These are phyloP conservation scores for Aspergillus hancockii DNA, from an alignment of 495 filamentous ascomycete genomes.

Conservation along the genomic window DNA sequence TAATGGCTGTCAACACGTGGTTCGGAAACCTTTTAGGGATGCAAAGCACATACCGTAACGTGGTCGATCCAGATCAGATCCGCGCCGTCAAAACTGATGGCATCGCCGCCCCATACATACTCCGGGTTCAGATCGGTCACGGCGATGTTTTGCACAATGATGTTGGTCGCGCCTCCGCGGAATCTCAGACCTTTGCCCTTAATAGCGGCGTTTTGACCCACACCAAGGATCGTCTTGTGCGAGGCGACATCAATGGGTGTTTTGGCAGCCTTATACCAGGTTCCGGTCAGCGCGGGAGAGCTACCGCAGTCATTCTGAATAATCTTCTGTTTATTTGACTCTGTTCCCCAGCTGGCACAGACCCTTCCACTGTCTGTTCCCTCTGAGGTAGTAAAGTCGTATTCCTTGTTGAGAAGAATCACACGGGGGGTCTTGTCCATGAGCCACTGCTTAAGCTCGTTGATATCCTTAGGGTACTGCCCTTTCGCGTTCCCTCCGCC, in stretches of 20 bases:
- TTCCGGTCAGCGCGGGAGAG: too few relatives aligned
- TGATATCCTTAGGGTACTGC: constrained; percentile 35
- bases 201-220: constrained; percentile 39
- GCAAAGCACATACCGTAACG: constrained; percentile 35
- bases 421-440: constrained; percentile 12
- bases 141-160: constrained; percentile 53
- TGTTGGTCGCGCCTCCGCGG: constrained; percentile 43
- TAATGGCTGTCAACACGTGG: constrained; percentile 2
- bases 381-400: neutral
- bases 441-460: constrained; percentile 20
- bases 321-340: neutral
- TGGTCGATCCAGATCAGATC: constrained; percentile 52
- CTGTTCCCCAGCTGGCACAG: neutral
- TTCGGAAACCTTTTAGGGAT: too few relatives aligned
- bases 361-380: neutral
- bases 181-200: constrained; percentile 48
- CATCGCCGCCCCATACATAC: constrained; percentile 54
- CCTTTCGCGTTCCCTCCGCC: constrained; percentile 45
- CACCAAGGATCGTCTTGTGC: constrained; percentile 47
- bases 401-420: constrained; percentile 8
- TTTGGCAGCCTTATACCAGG: too few relatives aligned
- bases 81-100: constrained; percentile 43
- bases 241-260: constrained; percentile 29
- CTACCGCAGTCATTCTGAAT: too few relatives aligned
- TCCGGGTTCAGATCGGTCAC: constrained; percentile 50